A percentile compares a stretch with the other conserved stretches of the same genome.
Conservation (phyloP, 805 yeast genomes). For the Barnettozyma vustinii region DNA sequence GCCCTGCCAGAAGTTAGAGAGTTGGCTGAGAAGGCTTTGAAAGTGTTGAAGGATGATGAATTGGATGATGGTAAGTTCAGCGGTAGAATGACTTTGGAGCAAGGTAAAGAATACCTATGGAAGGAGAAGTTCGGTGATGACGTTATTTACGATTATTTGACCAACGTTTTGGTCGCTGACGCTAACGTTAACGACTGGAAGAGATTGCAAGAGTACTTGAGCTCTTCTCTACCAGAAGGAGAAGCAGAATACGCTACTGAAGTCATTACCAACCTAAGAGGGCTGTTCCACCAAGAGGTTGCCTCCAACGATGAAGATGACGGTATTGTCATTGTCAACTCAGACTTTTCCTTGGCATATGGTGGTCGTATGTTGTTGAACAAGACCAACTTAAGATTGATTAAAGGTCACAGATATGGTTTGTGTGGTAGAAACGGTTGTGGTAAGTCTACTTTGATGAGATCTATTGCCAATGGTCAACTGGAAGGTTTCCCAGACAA, state of each 20-base stretch:
- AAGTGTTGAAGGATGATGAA: constrained; percentile 79
- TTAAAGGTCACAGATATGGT: constrained; percentile 96
- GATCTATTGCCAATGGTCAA: constrained; percentile 94
- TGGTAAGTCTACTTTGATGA: constrained; percentile 95
- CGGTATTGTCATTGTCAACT: constrained; percentile 86
- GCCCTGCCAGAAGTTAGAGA: constrained; percentile 95
- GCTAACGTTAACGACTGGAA: constrained; percentile 73
- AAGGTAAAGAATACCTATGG: constrained; percentile 42
- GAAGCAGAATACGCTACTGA: constrained; percentile 38
- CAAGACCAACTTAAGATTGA: constrained; percentile 81
- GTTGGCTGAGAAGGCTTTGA: constrained; percentile 79
- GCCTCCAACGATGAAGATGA: constrained; percentile 62
- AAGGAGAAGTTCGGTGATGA: constrained; percentile 31
- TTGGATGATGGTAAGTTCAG: constrained; percentile 67
- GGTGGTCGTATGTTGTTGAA: constrained; percentile 96
- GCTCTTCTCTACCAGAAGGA: constrained; percentile 31
- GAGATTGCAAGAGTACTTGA: constrained; percentile 51
- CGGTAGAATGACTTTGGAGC: constrained; percentile 59
- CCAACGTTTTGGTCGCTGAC: constrained; percentile 49
- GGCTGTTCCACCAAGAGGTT: constrained; percentile 47
- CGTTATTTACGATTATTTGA: constrained; percentile 42
- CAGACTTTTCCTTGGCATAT: constrained; percentile 93
- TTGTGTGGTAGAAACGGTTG: constrained; percentile 98
- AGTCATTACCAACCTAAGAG: constrained; percentile 44
- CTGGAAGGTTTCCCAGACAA: constrained; percentile 95